A percentile compares a stretch with the other conserved stretches of the same genome.
Conservation (phyloP, 2,329 filamentous ascomycete species). For the Hirsutella minnesotensis region DNA sequence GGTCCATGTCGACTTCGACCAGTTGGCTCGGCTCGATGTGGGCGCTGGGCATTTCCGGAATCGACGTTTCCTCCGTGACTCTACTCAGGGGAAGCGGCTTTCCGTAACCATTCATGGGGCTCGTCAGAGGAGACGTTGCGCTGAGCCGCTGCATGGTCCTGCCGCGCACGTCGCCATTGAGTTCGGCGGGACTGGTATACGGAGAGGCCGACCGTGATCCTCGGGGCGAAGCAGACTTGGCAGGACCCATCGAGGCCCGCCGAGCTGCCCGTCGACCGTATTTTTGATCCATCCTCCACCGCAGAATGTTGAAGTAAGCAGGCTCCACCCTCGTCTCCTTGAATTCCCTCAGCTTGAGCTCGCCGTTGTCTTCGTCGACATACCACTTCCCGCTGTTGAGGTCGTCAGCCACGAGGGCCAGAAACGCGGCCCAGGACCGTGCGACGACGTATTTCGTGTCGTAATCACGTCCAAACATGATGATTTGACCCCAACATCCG, state of each 20-base stretch:
- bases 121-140: constrained; percentile 49
- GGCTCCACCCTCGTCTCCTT: constrained; percentile 82
- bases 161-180: constrained; percentile 50
- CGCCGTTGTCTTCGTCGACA: constrained; percentile 83
- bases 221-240: constrained; percentile 31
- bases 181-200: constrained; percentile 54
- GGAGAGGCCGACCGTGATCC: constrained; percentile 41
- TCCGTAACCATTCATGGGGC: constrained; percentile 52
- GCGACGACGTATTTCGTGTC: constrained; percentile 97
- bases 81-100: constrained; percentile 63
- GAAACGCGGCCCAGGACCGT: constrained; percentile 78
- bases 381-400: constrained; percentile 80
- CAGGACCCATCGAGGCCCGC: constrained; percentile 38
- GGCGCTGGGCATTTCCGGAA: constrained; percentile 25
- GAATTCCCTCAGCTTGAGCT: constrained; percentile 88
- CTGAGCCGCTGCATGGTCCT: constrained; percentile 60
- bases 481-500: constrained; percentile 92
- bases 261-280: constrained; percentile 56
- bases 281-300: constrained; percentile 94
- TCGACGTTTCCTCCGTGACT: constrained; percentile 55
- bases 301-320: constrained; percentile 83
- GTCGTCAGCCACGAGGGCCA: constrained; percentile 83
- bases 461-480: constrained; percentile 93
- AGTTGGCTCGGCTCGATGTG: constrained; percentile 34
- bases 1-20: constrained; percentile 43